A percentile compares a stretch with the other conserved stretches of the same genome.
Evolutionary conservation across 2,329 filamentous ascomycete species (phyloP).

Genomic region (Colletotrichum musae): DNA sequence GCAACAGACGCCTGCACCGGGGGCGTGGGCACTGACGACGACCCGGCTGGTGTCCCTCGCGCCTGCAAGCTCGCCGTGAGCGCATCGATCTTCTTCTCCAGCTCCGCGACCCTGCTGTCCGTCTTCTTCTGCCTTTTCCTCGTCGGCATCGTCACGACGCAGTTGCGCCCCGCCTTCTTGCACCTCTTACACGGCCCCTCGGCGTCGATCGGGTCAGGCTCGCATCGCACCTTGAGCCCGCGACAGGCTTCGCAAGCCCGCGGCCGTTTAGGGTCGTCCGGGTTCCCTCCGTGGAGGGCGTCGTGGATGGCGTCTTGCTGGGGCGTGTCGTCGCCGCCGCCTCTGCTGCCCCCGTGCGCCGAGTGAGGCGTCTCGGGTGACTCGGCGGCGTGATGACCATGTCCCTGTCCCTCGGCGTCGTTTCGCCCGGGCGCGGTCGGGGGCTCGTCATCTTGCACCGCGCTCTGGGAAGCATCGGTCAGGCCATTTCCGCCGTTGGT

Average conservation of each 20-base stretch:
- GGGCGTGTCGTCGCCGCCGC: slow-evolving; percentile 26
- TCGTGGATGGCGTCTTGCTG: slow-evolving; percentile 28
- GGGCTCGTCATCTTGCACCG: slow-evolving; percentile 17
- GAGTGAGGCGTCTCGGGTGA: slow-evolving; percentile 34
- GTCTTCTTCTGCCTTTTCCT: slow-evolving; percentile 93
- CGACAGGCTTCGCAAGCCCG: slow-evolving; percentile 84
- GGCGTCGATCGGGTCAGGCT: slow-evolving; percentile 75
- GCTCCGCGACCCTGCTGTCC: slow-evolving; percentile 88
- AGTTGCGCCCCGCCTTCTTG: slow-evolving; percentile 82
- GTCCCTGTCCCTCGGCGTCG: slow-evolving; percentile 20
- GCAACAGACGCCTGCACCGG: slow-evolving; percentile 44
- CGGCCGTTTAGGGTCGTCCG: slow-evolving; percentile 73
- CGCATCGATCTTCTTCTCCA: slow-evolving; percentile 94
- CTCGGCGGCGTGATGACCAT: slow-evolving; percentile 16
- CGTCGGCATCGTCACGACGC: slow-evolving; percentile 81
- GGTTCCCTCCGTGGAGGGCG: slow-evolving; percentile 36
- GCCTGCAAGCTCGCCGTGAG: slow-evolving; percentile 85
- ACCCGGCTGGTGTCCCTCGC: slow-evolving; percentile 41
- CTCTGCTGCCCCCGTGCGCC: slow-evolving; percentile 20
- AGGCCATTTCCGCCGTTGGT: slow-evolving; percentile 7
- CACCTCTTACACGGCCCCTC: slow-evolving; percentile 82
- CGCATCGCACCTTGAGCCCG: slow-evolving; percentile 86
- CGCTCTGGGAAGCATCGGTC: background rate
- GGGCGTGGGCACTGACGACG: slow-evolving; percentile 36
- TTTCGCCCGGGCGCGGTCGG: slow-evolving; percentile 19